Base-by-base conservation (phyloP, 257 asterid species). In the Henckelia pumila region DNA sequence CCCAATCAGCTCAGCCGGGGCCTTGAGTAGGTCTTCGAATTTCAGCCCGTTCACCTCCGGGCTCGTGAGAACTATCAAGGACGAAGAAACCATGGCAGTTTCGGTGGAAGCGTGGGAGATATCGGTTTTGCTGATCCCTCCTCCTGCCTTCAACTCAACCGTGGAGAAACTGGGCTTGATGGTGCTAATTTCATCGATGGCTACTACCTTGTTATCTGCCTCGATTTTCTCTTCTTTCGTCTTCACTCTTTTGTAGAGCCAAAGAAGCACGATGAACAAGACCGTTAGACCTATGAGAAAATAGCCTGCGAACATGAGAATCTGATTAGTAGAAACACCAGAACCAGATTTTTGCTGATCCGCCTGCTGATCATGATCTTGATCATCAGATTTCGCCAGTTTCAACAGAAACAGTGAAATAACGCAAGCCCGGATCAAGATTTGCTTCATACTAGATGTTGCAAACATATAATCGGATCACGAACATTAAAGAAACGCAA, bases 1-100 rank as follows among this genome's bases (percentile, higher is more conserved):
- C 53, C 97, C 97, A 0, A 91, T 72, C 44, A 91, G 71, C 86
- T 88, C 97, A 0, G 96, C 97, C 0, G 96, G 97, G 11, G 97
- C 88, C 80, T 79, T 80, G 10, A 91, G 88, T 84, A 88, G 66
- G 63, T 86, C 81, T 63, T 91, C 97, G 22, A 91, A 91, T 64
- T 64, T 83, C 63, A 88, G 50, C 29, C 86, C 89, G 17, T 76
- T 84, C 66, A 33, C 80, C 28, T 78, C 89, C 7, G 83, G 89
- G 73, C 85, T 82, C 3, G 86, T 59, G 0, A 86, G 79, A 66
- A 79, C 84, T 9, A 76, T 57, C 50, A 88, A 29, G 0, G 96
- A 83, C 0, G 85, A 50, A 17, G 96, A 83, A 55, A 70, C 78
- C 2, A 61, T 21, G 60, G 76, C 83, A 17, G 81, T 73, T 6